phyloP scores from a whole-genome alignment of 805 yeast species.

The Cyberlindnera xishuangbannaensis region DNA sequence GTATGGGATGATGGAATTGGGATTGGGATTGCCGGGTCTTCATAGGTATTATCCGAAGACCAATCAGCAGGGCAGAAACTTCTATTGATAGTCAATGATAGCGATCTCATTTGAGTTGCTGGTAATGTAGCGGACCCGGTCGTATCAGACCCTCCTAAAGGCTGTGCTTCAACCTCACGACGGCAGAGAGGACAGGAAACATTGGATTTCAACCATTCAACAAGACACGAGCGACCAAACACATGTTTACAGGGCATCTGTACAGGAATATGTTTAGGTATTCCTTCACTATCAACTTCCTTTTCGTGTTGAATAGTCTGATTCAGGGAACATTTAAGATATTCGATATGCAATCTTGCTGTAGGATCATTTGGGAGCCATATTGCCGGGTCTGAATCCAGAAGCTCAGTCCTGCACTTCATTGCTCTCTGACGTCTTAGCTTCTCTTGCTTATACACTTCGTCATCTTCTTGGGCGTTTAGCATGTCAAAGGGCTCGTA shows the following conservation, averaged over 20 bases:
- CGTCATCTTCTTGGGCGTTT: neutral
- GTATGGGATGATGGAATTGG: slow-evolving; percentile 9
- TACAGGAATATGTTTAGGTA: slow-evolving; percentile 52
- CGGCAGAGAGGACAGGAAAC: slow-evolving; percentile 67
- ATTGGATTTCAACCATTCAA: slow-evolving; percentile 72
- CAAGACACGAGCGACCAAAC: slow-evolving; percentile 78
- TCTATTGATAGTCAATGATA: slow-evolving; percentile 13
- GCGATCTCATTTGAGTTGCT: slow-evolving; percentile 8
- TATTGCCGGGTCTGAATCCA: slow-evolving; percentile 17
- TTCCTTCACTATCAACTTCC: neutral
- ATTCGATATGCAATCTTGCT: slow-evolving; percentile 10
- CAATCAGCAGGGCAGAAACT: slow-evolving; percentile 18
- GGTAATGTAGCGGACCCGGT: slow-evolving; percentile 2
- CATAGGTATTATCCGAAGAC: slow-evolving; percentile 12
- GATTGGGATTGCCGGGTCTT: slow-evolving; percentile 19
- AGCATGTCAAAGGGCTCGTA: slow-evolving; percentile 17
- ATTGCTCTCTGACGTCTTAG: slow-evolving; percentile 8
- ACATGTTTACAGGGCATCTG: slow-evolving; percentile 80
- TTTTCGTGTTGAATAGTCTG: neutral
- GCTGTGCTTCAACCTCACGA: slow-evolving; percentile 20
- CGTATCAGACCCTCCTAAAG: too few species aligned
- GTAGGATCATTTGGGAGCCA: slow-evolving; percentile 15
- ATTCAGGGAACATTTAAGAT: neutral
- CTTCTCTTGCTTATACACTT: slow-evolving; percentile 3
- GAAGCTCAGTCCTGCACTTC: slow-evolving; percentile 2